Percentiles rank a stretch among this genome's conserved stretches.
phyloP scores from a whole-genome alignment of 192 early-diverging fungal species.

The Coemansia asiatica region DNA sequence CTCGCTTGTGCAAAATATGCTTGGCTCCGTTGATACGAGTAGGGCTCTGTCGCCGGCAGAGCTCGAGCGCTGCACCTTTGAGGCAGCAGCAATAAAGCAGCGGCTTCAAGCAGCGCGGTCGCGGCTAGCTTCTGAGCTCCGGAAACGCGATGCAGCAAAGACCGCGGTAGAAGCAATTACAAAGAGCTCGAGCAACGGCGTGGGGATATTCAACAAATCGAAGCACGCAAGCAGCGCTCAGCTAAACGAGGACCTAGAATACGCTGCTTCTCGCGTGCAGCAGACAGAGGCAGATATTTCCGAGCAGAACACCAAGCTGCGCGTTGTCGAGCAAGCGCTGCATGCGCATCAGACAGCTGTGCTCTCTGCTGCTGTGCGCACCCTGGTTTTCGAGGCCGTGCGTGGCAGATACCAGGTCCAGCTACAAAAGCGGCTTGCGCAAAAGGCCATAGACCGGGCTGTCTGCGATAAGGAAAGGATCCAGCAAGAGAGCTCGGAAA shows the following conservation, averaged over 20 bases:
- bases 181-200: conserved; percentile 13
- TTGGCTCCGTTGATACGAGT: conserved; percentile 4
- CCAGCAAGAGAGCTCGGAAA: neutral
- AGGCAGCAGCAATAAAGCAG: conserved; percentile 23
- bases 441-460: neutral
- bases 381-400: conserved; percentile 29
- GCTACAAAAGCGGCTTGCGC: neutral
- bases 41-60: conserved; percentile 29
- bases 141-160: conserved; percentile 36
- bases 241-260: conserved; percentile 23
- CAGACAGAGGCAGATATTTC: conserved; percentile 34
- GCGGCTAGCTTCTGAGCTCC: conserved; percentile 29
- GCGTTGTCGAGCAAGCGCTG: conserved; percentile 22
- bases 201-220: conserved; percentile 39
- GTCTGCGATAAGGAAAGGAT: neutral
- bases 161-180: conserved; percentile 14
- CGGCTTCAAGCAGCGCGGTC: conserved; percentile 27
- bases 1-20: conserved; percentile 17
- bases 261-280: conserved; percentile 22
- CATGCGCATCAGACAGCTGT: conserved; percentile 45
- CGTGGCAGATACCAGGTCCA: conserved; percentile 6
- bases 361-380: conserved; percentile 30
- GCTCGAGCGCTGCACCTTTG: conserved; percentile 29
- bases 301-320: conserved; percentile 30
- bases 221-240: conserved; percentile 27